A percentile compares a stretch with the other conserved stretches of the same genome.
These are phyloP conservation scores for Ichthyophthirius multifiliis DNA, from an alignment of 169 alveolate genomes.

Conservation along the genomic window DNA sequence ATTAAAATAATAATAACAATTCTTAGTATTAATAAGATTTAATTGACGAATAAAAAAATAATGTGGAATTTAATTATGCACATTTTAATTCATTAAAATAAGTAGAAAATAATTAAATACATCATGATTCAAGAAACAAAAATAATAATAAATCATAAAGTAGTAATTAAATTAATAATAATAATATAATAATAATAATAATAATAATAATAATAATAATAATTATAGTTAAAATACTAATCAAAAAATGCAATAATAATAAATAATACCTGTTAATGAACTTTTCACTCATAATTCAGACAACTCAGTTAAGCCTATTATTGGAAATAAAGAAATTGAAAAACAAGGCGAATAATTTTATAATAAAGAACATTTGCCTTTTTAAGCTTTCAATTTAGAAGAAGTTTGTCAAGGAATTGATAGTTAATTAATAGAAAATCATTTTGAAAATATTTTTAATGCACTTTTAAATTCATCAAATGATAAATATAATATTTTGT, in stretches of 20 bases:
- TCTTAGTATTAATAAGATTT: neutral
- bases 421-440: slow-evolving; percentile 63
- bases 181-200: no score
- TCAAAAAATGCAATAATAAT: slow-evolving; percentile 29
- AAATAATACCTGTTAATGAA: slow-evolving; percentile 56
- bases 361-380: slow-evolving; percentile 51
- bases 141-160: neutral
- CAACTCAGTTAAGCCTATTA: slow-evolving; percentile 83
- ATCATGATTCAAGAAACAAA: slow-evolving; percentile 8
- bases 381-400: slow-evolving; percentile 68
- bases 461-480: slow-evolving; percentile 46
- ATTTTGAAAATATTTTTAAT: slow-evolving; percentile 72
- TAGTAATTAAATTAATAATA: neutral
- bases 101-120: neutral
- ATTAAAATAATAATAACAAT: neutral
- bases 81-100: neutral
- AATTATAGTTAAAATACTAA: slow-evolving; percentile 29
- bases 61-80: neutral
- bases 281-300: slow-evolving; percentile 76
- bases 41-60: neutral
- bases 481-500: slow-evolving; percentile 71
- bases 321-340: slow-evolving; percentile 85
- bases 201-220: slow-evolving; percentile 41
- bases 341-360: slow-evolving; percentile 57
- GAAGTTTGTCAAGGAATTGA: slow-evolving; percentile 64